Base-by-base conservation (phyloP, 2,329 filamentous ascomycete species). In the Alternaria gaisen region DNA sequence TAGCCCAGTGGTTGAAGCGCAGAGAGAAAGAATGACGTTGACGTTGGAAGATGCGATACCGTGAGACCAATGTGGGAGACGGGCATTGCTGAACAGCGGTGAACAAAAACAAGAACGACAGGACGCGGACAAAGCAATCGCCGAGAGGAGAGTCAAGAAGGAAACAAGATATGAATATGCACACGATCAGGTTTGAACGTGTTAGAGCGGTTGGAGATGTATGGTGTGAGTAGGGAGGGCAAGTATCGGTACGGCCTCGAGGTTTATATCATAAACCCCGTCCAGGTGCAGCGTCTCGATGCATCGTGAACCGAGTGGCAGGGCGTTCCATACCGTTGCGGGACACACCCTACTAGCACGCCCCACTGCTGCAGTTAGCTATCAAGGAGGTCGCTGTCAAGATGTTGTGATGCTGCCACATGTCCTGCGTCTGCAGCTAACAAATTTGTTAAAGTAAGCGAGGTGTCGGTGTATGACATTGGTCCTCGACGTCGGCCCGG, bases 21-120 rank as follows among this genome's bases (percentile, higher is more conserved):
- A 64, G 91, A 87, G 22, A 93, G 87, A 79, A 93, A 97, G 82
- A 96, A 97, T 8, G 92, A 95, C 51, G 90, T 88, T 4, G 93
- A 91, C 36, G 89, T 88, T 56, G 92, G 87, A 55, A 97, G 87
- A 78, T 94, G 89, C 62, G 88, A 89, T 73, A 97, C 93, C 38
- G 86, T 88, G 63, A 90, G 82, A 62, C 86, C 87, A 62, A 89
- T 83, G 73, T 88, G 87, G 43, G 87, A 87, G 68, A 88, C 79
- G 58, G 87, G 86, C 87, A 90, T 90, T 60, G 67, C 62, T 47
- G 53, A 58, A 52, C 61, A 51, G 61, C 60, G 64, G 64, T 65
- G 61, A 71, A 64, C 40, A 42, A 24, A 12, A 44, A 54, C 43
- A 30, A 56, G 61, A 32, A 50, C 20, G 28, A 50, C 30, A 30